These are phyloP conservation scores for Alternaria ethzedia DNA, from an alignment of 2,329 filamentous ascomycete species.

Conservation along the genomic window DNA sequence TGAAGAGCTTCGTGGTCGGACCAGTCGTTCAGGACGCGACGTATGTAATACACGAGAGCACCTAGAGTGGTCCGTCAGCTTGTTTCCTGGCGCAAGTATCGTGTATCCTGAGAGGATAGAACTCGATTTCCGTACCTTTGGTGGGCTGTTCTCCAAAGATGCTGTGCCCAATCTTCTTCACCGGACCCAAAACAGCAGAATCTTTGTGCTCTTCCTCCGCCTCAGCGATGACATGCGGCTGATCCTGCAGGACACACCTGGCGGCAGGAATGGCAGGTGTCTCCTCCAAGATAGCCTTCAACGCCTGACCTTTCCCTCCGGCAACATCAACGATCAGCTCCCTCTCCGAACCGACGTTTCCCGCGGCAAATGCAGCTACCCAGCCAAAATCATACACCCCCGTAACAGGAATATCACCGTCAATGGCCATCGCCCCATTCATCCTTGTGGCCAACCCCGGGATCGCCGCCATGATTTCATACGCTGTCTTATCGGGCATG, in stretches of 20 bases:
- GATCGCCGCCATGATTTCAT: slow-evolving; percentile 11
- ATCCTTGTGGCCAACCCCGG: slow-evolving; percentile 3
- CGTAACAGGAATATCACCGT: slow-evolving; percentile 5
- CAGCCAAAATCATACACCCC: slow-evolving; percentile 12
- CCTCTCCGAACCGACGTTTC: neutral
- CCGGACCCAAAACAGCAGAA: slow-evolving; percentile 7
- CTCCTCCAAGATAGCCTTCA: slow-evolving; percentile 10
- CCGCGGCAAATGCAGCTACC: slow-evolving; percentile 2
- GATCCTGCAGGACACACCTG: slow-evolving; percentile 10
- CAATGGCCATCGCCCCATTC: slow-evolving; percentile 10
- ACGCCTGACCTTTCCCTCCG: slow-evolving; percentile 8
- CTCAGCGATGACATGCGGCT: slow-evolving; percentile 9
- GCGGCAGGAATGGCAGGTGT: slow-evolving; percentile 4
- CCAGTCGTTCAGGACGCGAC: slow-evolving; percentile 13
- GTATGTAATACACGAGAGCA: slow-evolving; percentile 11
- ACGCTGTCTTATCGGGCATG: slow-evolving; percentile 13
- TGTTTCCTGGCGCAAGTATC: neutral
- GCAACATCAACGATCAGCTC: slow-evolving; percentile 11
- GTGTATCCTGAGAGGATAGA: neutral
- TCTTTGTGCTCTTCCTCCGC: slow-evolving; percentile 5
- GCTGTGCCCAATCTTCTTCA: slow-evolving; percentile 8
- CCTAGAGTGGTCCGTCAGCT: neutral
- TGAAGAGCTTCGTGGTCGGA: slow-evolving; percentile 6
- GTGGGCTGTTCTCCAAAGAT: slow-evolving; percentile 9
- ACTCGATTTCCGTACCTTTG: slow-evolving; percentile 3